Evolutionary conservation across 768 basidiomycete genomes (phyloP), one percentile per base, ranked within the genome.

Genomic region (Lentinula boryana): DNA sequence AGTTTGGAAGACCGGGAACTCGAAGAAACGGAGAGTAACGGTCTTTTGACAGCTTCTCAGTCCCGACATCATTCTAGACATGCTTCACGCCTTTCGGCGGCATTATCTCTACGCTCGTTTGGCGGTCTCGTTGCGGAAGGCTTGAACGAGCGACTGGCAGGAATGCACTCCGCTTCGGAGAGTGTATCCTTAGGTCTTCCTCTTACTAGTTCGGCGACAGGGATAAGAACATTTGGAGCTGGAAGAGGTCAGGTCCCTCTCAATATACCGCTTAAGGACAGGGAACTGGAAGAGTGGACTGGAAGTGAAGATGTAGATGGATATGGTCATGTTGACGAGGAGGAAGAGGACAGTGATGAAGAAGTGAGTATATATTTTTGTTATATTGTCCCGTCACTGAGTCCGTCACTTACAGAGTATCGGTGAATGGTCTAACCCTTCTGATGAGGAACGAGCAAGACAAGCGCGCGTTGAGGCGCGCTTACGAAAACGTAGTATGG

Each of bases 401-500:
- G 51, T 32, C 58, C 8, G 15, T 48, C n/a, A 1, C 54, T 63
- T 72, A 65, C 76, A 91, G 86, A 92, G 89, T 65, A 87, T 91
- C 53, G 91, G 90, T 31, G 91, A 94, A 74, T 94, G 84, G 83
- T 94, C 92, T 23, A 94, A 94, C 67, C 92, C 92, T 16, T 94
- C 92, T 27, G 92, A 94, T 68, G 92, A 94, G 71, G 92, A 94
- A 68, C 82, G 87, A 32, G 91, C 88, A 3, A 83, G 91, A 21
- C 85, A 85, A 63, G 73, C 80, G 33, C 84, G 89, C 33, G 72
- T 83, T 49, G 83, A 87, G 46, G 84, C 87, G 49, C 84, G 88
- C 41, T 70, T 83, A 60, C 82, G 82, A 38, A 83, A 84, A 41
- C 83, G 84, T 35, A 73, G 74, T 64, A 71, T 68, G 63, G 74